phyloP scores from a whole-genome alignment of 2,329 filamentous ascomycete species.

The Aureobasidium vineae region DNA sequence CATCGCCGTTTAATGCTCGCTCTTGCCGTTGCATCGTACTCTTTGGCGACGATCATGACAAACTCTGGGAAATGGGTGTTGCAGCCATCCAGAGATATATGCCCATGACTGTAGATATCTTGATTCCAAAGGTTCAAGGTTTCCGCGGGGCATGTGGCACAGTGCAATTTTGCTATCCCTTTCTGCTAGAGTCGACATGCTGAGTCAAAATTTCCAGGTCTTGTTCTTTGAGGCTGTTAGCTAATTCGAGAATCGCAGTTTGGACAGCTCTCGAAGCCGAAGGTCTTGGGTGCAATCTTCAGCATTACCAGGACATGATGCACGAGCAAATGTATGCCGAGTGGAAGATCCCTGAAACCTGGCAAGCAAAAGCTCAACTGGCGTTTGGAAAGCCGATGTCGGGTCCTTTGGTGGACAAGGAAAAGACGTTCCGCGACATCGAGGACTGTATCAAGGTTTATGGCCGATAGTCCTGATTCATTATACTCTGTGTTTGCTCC shows the following conservation, averaged over 20 bases:
- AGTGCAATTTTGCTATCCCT: slow-evolving; percentile 28
- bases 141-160: slow-evolving; percentile 33
- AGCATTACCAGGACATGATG: slow-evolving; percentile 36
- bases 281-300: slow-evolving; percentile 34
- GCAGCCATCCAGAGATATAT: slow-evolving; percentile 30
- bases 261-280: slow-evolving; percentile 37
- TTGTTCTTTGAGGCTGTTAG: slow-evolving; percentile 5
- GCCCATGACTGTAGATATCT: slow-evolving; percentile 30
- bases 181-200: background rate
- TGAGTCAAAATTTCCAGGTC: background rate
- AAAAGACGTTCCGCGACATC: slow-evolving; percentile 36
- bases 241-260: background rate
- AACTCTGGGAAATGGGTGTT: slow-evolving; percentile 35
- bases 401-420: slow-evolving; percentile 30
- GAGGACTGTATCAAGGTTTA: slow-evolving; percentile 35
- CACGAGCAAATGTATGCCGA: slow-evolving; percentile 32
- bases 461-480: background rate
- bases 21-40: slow-evolving; percentile 35
- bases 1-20: slow-evolving; percentile 38
- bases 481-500: background rate
- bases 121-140: slow-evolving; percentile 33
- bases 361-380: slow-evolving; percentile 34
- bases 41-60: slow-evolving; percentile 33
- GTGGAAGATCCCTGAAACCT: slow-evolving; percentile 33
- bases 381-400: slow-evolving; percentile 35